Conservation (phyloP, 306 rosid genomes). For the Abrus precatorius region DNA sequence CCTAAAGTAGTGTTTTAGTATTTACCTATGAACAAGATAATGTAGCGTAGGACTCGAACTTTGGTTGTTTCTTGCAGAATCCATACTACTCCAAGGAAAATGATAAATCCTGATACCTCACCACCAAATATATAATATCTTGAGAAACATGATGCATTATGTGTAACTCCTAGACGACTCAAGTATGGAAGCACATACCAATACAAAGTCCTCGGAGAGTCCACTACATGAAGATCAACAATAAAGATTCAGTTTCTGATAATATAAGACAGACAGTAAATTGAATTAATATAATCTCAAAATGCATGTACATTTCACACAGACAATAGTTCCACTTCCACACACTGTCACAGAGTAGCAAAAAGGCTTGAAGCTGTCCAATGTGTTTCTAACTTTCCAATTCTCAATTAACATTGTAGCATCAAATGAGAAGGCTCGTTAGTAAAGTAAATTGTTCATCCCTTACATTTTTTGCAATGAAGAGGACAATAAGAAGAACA, state of each 20-base stretch:
- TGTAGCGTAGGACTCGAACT: slow-evolving; percentile 61
- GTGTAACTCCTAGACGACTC: background rate
- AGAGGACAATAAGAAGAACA: slow-evolving; percentile 61
- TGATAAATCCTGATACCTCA: slow-evolving; percentile 64
- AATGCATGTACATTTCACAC: background rate
- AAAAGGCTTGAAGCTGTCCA: background rate
- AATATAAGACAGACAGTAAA: background rate
- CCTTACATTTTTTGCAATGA: slow-evolving; percentile 74
- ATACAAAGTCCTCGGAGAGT: slow-evolving; percentile 80
- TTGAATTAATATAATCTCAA: background rate
- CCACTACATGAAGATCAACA: slow-evolving; percentile 58
- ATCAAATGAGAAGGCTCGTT: background rate
- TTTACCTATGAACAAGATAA: slow-evolving; percentile 70
- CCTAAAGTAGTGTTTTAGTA: background rate
- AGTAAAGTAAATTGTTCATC: background rate
- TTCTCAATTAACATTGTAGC: slow-evolving; percentile 10
- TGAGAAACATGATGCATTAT: slow-evolving; percentile 38
- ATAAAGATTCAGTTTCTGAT: background rate
- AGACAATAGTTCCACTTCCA: background rate
- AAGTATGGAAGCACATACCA: slow-evolving; percentile 51
- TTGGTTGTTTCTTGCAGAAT: slow-evolving; percentile 72
- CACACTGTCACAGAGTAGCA: background rate
- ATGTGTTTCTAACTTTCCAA: slow-evolving; percentile 22
- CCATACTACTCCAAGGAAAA: slow-evolving; percentile 71
- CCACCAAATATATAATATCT: slow-evolving; percentile 18